phyloP scores from a whole-genome alignment of 176 grass and related monocot genomes.

The Urochloa ruziziensis region DNA sequence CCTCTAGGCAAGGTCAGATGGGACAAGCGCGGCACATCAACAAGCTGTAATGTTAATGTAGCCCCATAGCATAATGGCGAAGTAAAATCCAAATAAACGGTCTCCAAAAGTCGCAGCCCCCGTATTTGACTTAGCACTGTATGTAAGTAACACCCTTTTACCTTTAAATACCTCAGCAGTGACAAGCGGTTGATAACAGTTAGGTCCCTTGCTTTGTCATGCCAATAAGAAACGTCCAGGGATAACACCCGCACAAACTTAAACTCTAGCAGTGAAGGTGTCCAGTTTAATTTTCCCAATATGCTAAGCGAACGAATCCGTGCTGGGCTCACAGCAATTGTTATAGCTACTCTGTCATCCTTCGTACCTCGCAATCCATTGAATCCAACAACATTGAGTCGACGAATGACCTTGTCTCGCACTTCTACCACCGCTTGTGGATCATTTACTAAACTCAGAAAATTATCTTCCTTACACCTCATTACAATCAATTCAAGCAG shows the following conservation, averaged over 20 bases:
- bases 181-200: neutral
- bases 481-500: conserved; percentile 27
- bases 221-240: neutral
- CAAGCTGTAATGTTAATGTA: neutral
- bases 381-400: neutral
- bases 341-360: no score
- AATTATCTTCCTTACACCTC: conserved; percentile 35
- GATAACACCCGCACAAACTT: neutral
- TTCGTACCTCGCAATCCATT: neutral
- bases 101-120: neutral
- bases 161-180: neutral
- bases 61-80: no score
- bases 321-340: neutral
- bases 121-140: neutral
- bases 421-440: neutral
- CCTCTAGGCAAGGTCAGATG: neutral
- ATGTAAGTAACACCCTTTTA: neutral
- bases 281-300: neutral
- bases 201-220: neutral
- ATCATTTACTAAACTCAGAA: neutral
- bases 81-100: neutral
- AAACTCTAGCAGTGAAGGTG: neutral
- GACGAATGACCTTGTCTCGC: neutral
- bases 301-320: neutral
- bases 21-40: neutral